phyloP scores from a whole-genome alignment of 306 rosid species.

The Fagus crenata region DNA sequence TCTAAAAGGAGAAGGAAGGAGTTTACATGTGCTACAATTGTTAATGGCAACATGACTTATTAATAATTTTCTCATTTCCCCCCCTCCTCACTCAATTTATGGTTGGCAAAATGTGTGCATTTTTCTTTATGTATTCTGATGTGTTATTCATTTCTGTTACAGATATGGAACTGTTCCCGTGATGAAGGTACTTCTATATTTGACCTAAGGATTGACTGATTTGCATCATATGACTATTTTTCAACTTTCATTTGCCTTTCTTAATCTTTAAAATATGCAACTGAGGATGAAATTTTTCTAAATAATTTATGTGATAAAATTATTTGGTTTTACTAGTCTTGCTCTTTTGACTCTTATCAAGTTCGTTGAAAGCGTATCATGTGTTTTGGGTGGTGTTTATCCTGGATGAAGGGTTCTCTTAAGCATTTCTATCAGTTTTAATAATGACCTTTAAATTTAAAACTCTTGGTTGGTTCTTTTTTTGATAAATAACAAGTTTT shows the following conservation, averaged over 20 bases:
- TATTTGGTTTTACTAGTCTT: background rate
- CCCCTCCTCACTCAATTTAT: conserved; percentile 3
- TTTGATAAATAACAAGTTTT: no score
- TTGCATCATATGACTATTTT: conserved; percentile 21
- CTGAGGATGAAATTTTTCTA: background rate
- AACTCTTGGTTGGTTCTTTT: background rate
- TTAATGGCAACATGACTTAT: background rate
- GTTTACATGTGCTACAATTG: background rate
- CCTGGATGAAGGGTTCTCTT: conserved; percentile 2
- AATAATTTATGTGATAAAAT: conserved; percentile 14
- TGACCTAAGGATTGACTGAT: conserved; percentile 11
- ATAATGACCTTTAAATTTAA: background rate
- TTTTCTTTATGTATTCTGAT: conserved; percentile 40
- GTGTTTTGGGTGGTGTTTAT: conserved; percentile 16
- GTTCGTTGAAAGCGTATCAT: conserved; percentile 11
- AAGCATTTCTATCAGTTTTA: background rate
- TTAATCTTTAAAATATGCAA: background rate
- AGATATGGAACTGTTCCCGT: conserved; percentile 97
- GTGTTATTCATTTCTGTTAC: conserved; percentile 50
- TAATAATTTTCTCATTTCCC: background rate
- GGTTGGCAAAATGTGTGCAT: conserved; percentile 10
- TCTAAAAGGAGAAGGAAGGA: no score
- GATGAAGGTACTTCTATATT: conserved; percentile 68
- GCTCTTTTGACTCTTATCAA: conserved; percentile 15
- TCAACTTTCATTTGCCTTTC: conserved; percentile 8